Conservation (phyloP, 2,329 filamentous ascomycete species). For the Aureobasidium sp. region DNA sequence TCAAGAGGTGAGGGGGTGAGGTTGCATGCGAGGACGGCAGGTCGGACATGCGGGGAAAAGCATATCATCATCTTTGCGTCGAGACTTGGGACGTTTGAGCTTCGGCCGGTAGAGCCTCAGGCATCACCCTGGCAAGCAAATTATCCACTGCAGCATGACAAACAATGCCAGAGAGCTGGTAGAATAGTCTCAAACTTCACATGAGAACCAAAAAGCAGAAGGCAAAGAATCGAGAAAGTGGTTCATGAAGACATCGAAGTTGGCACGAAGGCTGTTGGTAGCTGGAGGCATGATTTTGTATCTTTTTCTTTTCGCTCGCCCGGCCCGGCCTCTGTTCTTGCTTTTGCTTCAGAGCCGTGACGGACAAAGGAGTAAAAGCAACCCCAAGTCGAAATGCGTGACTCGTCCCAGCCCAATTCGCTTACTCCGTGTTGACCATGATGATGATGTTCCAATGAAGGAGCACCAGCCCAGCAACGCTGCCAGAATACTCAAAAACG, state of each 20-base stretch:
- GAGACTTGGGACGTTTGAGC: not conserved
- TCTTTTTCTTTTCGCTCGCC: constrained; percentile 6
- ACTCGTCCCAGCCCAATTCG: constrained; percentile 12
- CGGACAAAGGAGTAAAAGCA: constrained; percentile 12
- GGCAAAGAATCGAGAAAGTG: not conserved
- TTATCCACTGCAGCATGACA: not conserved
- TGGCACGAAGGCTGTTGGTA: constrained; percentile 8
- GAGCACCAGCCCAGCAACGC: constrained; percentile 12
- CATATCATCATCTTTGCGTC: not conserved
- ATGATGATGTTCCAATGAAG: constrained; percentile 6
- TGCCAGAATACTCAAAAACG: constrained; percentile 23
- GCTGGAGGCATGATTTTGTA: constrained; percentile 8
- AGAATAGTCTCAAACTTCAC: not conserved
- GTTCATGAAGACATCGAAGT: constrained; percentile 11
- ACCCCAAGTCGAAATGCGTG: constrained; percentile 12
- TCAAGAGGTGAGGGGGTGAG: not conserved
- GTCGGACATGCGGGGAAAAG: not conserved
- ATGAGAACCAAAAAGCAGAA: not conserved
- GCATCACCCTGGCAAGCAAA: not conserved
- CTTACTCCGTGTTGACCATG: constrained; percentile 12
- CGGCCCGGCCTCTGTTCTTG: not conserved
- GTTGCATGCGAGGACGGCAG: not conserved
- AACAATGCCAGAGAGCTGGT: not conserved
- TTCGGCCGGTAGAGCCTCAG: not conserved
- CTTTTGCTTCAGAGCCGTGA: not conserved